Base-by-base conservation (phyloP, 306 rosid species). In the Rubus parviflorus region DNA sequence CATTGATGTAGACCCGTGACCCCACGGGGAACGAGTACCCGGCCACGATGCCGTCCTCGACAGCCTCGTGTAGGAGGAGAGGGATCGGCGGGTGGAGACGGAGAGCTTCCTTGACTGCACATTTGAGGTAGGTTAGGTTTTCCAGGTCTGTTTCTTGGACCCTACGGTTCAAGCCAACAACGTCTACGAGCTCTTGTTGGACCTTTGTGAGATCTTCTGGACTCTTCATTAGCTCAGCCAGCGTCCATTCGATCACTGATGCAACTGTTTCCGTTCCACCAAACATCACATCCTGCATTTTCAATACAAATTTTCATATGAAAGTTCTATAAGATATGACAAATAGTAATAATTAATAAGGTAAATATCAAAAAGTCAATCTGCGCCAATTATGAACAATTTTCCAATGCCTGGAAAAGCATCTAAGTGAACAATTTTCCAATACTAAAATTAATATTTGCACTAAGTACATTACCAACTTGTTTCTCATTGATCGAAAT, bases 21-120 rank as follows among this genome's bases (percentile, higher is more conserved):
- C 88, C 83, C 0, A n/a, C 54, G 0, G 88, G 92, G 22, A 88
- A 76, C 1, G 61, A 74, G 81, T 86, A 82, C 15, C 87, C 87
- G 0, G 68, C 48, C 8, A 88, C 78, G 4, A 67, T 42, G 7
- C 75, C 48, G 15, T 86, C 86, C 51, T 54, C 72, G 16, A 74
- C 83, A 0, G 90, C 68, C 79, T 88, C 90, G 20, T 88, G 90
- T 70, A 82, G 90, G 67, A 84, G 88, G 10, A 88, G 70, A 0
- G 88, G 92, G 67, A 88, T 88, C 3, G 92, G 92, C 0, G 92
- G 92, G 78, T 84, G 92, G 46, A 88, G 90, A 22, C 90, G 77
- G 25, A 88, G 84, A 16, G 88, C 71, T 76, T 88, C 92, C 81
- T 86, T 88, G 71, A 88, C 68, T 5, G 53, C 68, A 19, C 82